A percentile compares a stretch with the other conserved stretches of the same genome.
phyloP scores from a whole-genome alignment of 352 stramenopile species.

The Pilasporangium apinafurcum region DNA sequence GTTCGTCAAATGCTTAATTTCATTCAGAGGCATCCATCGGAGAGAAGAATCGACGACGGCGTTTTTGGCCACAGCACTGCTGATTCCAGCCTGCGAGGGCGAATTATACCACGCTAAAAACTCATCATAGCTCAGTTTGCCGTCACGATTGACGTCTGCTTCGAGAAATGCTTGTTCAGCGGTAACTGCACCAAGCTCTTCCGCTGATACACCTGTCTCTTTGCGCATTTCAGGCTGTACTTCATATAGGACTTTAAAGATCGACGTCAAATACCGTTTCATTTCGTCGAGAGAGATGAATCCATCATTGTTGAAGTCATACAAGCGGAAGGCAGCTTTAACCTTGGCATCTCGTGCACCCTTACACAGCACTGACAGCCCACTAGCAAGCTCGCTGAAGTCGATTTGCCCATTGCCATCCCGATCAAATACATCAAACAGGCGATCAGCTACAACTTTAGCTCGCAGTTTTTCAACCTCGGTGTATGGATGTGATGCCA shows the following conservation, averaged over 20 bases:
- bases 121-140: constrained; percentile 83
- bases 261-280: constrained; percentile 79
- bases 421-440: constrained; percentile 79
- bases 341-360: constrained; percentile 77
- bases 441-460: constrained; percentile 63
- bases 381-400: constrained; percentile 82
- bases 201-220: constrained; percentile 58
- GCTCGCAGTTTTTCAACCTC: constrained; percentile 57
- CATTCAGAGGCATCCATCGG: constrained; percentile 77
- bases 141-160: constrained; percentile 72
- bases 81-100: constrained; percentile 58
- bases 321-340: constrained; percentile 75
- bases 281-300: constrained; percentile 85
- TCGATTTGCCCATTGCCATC: constrained; percentile 78
- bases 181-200: constrained; percentile 74
- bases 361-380: constrained; percentile 81
- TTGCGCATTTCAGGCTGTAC: constrained; percentile 65
- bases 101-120: constrained; percentile 86
- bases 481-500: constrained; percentile 49
- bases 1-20: constrained; percentile 81
- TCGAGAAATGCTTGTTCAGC: constrained; percentile 83
- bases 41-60: constrained; percentile 69
- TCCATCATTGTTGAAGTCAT: constrained; percentile 83
- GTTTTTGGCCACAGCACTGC: constrained; percentile 59
- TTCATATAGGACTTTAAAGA: constrained; percentile 87